phyloP scores from a whole-genome alignment of 352 stramenopile genomes.

The Pythium grandisporangium region DNA sequence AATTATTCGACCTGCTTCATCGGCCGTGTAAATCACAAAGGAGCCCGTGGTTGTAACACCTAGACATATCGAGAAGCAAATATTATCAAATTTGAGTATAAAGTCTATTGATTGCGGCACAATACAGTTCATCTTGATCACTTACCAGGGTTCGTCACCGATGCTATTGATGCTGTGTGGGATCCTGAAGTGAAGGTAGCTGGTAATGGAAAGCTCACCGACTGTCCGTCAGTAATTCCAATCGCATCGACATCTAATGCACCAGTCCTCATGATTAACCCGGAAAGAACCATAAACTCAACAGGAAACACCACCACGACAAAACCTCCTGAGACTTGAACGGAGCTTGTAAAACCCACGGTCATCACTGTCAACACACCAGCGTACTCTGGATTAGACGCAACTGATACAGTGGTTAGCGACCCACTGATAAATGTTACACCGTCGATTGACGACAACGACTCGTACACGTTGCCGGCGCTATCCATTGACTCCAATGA shows the following conservation, averaged over 20 bases:
- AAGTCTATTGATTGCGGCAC: background rate
- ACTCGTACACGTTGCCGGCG: constrained; percentile 11
- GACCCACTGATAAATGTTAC: too few relatives aligned
- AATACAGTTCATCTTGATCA: too few relatives aligned
- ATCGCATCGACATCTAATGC: background rate
- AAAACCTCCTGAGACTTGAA: background rate
- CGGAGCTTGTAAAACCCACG: constrained; percentile 5
- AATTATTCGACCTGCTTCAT: constrained; percentile 22
- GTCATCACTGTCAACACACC: constrained; percentile 12
- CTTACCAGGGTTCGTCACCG: constrained; percentile 28
- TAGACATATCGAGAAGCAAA: constrained; percentile 1
- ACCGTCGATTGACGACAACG: background rate
- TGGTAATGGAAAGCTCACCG: constrained; percentile 6
- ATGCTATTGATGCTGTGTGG: constrained; percentile 13
- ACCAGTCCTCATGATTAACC: too few relatives aligned
- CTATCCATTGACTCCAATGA: constrained; percentile 23
- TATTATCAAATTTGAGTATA: background rate
- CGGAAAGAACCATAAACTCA: background rate
- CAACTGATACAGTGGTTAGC: too few relatives aligned
- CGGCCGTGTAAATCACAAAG: constrained; percentile 26
- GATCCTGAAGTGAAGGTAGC: constrained; percentile 5
- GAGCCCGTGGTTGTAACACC: constrained; percentile 19
- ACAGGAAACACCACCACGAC: background rate
- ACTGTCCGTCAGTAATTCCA: constrained; percentile 4
- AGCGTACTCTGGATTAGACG: constrained; percentile 11